These are phyloP conservation scores for Trametes meyenii DNA, from an alignment of 768 basidiomycete species.

Conservation along the genomic window DNA sequence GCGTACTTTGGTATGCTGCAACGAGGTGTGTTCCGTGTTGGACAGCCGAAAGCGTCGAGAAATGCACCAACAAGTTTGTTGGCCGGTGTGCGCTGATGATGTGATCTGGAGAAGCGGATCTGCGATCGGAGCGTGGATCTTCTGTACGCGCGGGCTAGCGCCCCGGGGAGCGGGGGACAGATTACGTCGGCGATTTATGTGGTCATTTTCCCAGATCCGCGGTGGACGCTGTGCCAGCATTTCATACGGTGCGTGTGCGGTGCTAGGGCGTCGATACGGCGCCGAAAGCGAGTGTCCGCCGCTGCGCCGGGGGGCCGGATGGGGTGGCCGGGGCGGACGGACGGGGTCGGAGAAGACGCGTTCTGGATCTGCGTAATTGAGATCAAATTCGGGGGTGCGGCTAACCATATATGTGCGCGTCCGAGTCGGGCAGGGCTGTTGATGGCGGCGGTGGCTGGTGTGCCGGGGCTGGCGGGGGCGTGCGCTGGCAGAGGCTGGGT, in stretches of 20 bases:
- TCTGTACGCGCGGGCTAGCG: slow-evolving; percentile 16
- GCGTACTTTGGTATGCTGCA: not conserved
- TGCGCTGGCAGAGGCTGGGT: slow-evolving; percentile 11
- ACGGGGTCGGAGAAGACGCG: slow-evolving; percentile 8
- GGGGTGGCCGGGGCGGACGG: slow-evolving; percentile 1
- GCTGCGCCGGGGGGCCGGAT: not conserved
- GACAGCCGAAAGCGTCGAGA: not conserved
- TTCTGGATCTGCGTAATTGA: slow-evolving; percentile 24
- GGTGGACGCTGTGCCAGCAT: slow-evolving; percentile 12
- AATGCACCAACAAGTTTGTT: not conserved
- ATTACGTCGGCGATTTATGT: slow-evolving; percentile 17
- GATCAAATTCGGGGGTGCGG: slow-evolving; percentile 20
- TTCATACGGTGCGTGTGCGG: slow-evolving; percentile 4
- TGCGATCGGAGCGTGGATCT: slow-evolving; percentile 26
- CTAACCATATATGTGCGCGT: slow-evolving; percentile 13
- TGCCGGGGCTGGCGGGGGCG: slow-evolving; percentile 9
- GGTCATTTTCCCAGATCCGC: slow-evolving; percentile 17
- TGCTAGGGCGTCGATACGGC: not conserved
- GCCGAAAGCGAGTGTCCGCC: not conserved
- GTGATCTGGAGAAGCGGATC: slow-evolving; percentile 26
- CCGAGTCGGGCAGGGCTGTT: slow-evolving; percentile 9
- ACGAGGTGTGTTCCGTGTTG: not conserved
- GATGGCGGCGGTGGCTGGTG: slow-evolving; percentile 11
- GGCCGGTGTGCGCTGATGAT: slow-evolving; percentile 14
- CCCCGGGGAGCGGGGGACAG: slow-evolving; percentile 16